Percentiles rank a stretch among this genome's conserved stretches.
phyloP scores from a whole-genome alignment of 306 rosid species.

The Cucurbita ficifolia region DNA sequence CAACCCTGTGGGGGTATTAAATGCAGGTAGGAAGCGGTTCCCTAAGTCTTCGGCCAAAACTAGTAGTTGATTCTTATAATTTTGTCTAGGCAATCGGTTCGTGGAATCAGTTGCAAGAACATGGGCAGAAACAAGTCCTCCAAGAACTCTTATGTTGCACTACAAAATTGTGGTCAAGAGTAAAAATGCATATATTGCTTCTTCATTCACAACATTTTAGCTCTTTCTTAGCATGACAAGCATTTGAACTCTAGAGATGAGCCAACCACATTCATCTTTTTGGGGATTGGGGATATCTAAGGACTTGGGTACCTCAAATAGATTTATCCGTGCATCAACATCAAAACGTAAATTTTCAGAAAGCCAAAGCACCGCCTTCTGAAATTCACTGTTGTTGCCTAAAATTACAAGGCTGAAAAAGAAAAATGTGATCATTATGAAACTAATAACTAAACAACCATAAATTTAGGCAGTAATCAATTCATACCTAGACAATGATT shows the following conservation, averaged over 20 bases:
- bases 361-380: slow-evolving; percentile 78
- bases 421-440: neutral
- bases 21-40: slow-evolving; percentile 73
- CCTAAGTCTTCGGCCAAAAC: slow-evolving; percentile 82
- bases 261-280: neutral
- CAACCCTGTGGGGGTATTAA: slow-evolving; percentile 82
- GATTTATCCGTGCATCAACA: slow-evolving; percentile 85
- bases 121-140: slow-evolving; percentile 96
- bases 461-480: neutral
- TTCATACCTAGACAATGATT: slow-evolving; percentile 74
- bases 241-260: neutral
- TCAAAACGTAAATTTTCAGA: slow-evolving; percentile 67
- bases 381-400: slow-evolving; percentile 81
- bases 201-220: neutral
- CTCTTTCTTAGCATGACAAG: neutral
- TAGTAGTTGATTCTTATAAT: slow-evolving; percentile 61
- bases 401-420: slow-evolving; percentile 61
- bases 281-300: neutral
- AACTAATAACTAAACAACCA: neutral
- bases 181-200: slow-evolving; percentile 5
- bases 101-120: slow-evolving; percentile 84
- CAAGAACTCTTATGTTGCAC: slow-evolving; percentile 98
- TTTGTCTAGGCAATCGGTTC: slow-evolving; percentile 39
- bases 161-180: slow-evolving; percentile 37
- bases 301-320: slow-evolving; percentile 57